Evolutionary conservation across 169 alveolate species (phyloP).

Genomic region (Plasmodium cynomolgi): DNA sequence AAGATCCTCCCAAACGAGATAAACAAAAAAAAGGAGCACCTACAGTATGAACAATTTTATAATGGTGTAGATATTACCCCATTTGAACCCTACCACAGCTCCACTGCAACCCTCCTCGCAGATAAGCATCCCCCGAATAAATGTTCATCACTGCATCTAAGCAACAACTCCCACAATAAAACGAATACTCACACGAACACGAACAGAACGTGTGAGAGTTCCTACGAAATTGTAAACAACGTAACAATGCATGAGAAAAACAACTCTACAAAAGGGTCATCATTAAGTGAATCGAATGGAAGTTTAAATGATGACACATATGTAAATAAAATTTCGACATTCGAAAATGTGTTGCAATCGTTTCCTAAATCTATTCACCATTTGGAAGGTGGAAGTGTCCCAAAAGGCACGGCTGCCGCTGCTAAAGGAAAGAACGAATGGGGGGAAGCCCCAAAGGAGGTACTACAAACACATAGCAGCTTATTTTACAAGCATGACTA

Average conservation of each 20-base stretch:
- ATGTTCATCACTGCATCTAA: neutral
- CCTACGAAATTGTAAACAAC: neutral
- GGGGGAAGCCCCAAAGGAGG: neutral
- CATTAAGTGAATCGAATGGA: neutral
- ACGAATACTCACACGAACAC: neutral
- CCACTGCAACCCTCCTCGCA: neutral
- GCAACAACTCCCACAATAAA: neutral
- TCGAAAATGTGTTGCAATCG: neutral
- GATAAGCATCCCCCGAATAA: neutral
- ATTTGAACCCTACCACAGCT: neutral
- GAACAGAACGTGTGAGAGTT: neutral
- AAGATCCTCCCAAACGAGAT: neutral
- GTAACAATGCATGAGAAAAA: neutral
- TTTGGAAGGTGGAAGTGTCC: neutral
- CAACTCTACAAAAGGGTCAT: neutral
- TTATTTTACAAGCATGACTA: neutral
- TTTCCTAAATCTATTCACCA: neutral
- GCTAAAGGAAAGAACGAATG: neutral
- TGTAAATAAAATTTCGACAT: neutral
- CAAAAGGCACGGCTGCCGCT: neutral
- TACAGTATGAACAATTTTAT: neutral
- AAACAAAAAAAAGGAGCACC: neutral
- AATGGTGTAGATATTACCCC: neutral
- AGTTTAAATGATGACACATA: neutral
- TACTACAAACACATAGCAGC: neutral